Percentiles rank a stretch among this genome's conserved stretches.
phyloP scores from a whole-genome alignment of 805 yeast species.

The Saccharomycopsis selenospora region DNA sequence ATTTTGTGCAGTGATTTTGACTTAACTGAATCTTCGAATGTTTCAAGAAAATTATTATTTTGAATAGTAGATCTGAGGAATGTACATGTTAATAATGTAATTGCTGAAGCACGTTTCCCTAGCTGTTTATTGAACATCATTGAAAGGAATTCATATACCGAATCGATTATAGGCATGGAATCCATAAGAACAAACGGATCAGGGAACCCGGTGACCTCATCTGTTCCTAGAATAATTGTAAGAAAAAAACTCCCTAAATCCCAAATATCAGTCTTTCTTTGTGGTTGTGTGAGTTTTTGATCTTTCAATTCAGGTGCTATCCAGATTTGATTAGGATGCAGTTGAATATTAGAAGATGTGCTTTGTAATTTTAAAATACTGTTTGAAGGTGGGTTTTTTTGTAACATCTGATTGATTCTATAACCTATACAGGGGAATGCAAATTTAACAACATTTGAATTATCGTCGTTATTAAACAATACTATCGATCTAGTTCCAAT shows the following conservation, averaged over 20 bases:
- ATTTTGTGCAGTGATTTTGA: constrained; percentile 18
- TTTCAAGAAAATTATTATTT: constrained; percentile 23
- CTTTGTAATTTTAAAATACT: neutral
- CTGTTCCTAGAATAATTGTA: constrained; percentile 56
- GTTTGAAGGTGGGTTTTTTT: constrained; percentile 30
- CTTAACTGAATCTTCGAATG: constrained; percentile 22
- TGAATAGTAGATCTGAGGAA: constrained; percentile 72
- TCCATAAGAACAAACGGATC: constrained; percentile 60
- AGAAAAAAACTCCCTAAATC: constrained; percentile 75
- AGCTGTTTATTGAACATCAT: constrained; percentile 59
- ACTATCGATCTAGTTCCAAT: constrained; percentile 55
- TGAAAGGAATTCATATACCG: constrained; percentile 58
- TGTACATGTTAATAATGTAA: constrained; percentile 77
- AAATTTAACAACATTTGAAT: constrained; percentile 51
- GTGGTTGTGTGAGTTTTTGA: constrained; percentile 39
- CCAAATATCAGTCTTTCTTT: constrained; percentile 89
- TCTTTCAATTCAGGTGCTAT: constrained; percentile 65
- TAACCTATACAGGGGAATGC: constrained; percentile 54
- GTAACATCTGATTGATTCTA: constrained; percentile 36
- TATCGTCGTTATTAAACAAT: constrained; percentile 42
- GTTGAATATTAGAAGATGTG: neutral
- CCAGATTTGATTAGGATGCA: constrained; percentile 40
- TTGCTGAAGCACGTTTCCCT: constrained; percentile 69
- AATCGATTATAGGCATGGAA: constrained; percentile 39
- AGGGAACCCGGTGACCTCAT: constrained; percentile 44